Base-by-base conservation (phyloP, 441 rosid genomes). In the Dalechampia spathulata region DNA sequence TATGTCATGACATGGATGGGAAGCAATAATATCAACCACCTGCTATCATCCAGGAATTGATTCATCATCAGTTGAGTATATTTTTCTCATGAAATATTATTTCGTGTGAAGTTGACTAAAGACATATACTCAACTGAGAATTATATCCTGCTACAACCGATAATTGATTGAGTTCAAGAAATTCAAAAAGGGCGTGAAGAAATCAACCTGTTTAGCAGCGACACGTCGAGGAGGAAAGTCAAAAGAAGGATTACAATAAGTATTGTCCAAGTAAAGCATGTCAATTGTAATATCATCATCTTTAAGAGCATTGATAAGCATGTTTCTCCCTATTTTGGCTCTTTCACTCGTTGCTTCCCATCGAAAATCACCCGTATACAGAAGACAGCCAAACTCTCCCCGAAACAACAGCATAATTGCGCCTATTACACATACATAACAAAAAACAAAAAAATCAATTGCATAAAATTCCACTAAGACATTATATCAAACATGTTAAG, bases 391-490 rank as follows among this genome's bases (percentile, higher is more conserved):
- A 19, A 87, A 85, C 12, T 77, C 82, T 20, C 96, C 85, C 0
- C 85, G 89, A 72, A 87, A 85, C 62, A 90, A 64, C 64, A 82
- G 73, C 97, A 90, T 90, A 47, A 90, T 73, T 0, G 85, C 75
- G 48, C 97, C 91, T 86, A 43, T 52, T 49, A 49, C n/a, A n/a
- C n/a, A n/a, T n/a, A n/a, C n/a, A n/a, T n/a, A n/a, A n/a, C n/a
- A n/a, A n/a, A n/a, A n/a, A n/a, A n/a, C n/a, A n/a, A n/a, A n/a
- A n/a, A n/a, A n/a, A n/a, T n/a, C n/a, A n/a, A n/a, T n/a, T n/a
- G n/a, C 34, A 30, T 30, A 3, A 30, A 30, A 30, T 30, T 46
- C 44, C 36, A 20, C 11, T 6, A 15, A 34, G 55, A 34, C 53
- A 8, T 19, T 42, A 47, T 27, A 9, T 2, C 57, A 28, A 62